phyloP scores from a whole-genome alignment of 2,329 filamentous ascomycete species.

The Aspergillus texensis region DNA sequence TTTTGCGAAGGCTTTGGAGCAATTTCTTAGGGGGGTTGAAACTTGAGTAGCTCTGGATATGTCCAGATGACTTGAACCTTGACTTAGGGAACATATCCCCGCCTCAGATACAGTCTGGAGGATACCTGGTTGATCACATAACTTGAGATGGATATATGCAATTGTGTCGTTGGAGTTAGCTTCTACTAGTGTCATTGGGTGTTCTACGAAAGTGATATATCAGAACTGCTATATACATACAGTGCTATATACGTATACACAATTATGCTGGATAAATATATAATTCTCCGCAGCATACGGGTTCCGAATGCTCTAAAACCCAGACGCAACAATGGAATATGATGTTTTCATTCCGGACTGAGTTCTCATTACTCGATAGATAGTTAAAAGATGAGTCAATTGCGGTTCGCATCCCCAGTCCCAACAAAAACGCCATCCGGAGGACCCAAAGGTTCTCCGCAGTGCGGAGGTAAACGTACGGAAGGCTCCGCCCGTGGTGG shows the following conservation, averaged over 20 bases:
- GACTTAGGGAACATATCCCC: background rate
- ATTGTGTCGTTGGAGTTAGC: background rate
- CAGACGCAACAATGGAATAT: background rate
- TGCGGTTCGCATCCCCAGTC: background rate
- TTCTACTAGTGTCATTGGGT: background rate
- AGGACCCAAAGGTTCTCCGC: background rate
- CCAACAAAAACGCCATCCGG: background rate
- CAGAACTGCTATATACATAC: background rate
- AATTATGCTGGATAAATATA: background rate
- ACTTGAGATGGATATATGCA: background rate
- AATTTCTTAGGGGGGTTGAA: background rate
- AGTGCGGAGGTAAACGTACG: conserved; percentile 2
- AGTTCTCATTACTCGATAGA: background rate
- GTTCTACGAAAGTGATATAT: background rate
- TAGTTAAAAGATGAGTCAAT: background rate
- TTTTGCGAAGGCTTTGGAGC: background rate
- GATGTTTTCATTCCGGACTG: background rate
- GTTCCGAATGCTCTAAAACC: background rate
- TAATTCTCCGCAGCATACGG: background rate
- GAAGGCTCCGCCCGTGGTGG: conserved; percentile 1
- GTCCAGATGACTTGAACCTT: background rate
- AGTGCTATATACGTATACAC: background rate
- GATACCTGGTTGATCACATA: background rate
- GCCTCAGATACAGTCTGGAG: background rate
- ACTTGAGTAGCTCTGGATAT: background rate